These are phyloP conservation scores for Fusarium albidum DNA, from an alignment of 2,329 filamentous ascomycete species.

Conservation along the genomic window DNA sequence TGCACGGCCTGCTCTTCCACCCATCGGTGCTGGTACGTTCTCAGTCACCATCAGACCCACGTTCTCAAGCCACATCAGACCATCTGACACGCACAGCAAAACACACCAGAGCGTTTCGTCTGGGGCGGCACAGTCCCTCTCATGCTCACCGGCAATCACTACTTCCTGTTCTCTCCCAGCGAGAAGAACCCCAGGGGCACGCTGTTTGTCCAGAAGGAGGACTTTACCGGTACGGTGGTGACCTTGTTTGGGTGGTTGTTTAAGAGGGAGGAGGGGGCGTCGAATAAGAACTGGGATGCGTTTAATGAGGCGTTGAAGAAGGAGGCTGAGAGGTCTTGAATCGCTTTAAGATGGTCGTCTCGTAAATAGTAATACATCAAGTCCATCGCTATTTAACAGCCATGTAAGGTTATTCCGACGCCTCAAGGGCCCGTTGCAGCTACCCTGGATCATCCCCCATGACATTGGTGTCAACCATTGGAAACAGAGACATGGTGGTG, in stretches of 20 bases:
- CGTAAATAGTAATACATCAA: too few relatives aligned
- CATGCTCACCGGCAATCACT: constrained; percentile 8
- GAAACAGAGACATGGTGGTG: constrained; percentile 38
- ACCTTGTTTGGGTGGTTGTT: constrained; percentile 11
- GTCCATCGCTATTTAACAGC: too few relatives aligned
- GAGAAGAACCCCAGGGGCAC: constrained; percentile 20
- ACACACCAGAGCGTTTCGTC: constrained; percentile 9
- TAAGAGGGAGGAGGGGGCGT: constrained; percentile 13
- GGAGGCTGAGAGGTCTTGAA: constrained; percentile 24
- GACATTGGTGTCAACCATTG: constrained; percentile 36
- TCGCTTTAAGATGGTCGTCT: too few relatives aligned
- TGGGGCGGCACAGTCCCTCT: constrained; percentile 21
- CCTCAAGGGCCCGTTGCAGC: too few relatives aligned
- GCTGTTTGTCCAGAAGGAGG: constrained; percentile 23
- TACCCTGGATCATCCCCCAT: too few relatives aligned
- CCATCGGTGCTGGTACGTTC: constrained; percentile 16
- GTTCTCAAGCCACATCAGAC: too few relatives aligned
- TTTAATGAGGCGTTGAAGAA: constrained; percentile 23
- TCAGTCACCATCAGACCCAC: too few relatives aligned
- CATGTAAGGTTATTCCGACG: too few relatives aligned
- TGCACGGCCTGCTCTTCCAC: constrained; percentile 20
- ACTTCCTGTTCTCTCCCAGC: constrained; percentile 25
- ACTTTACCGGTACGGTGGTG: constrained; percentile 9
- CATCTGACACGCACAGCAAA: constrained; percentile 7
- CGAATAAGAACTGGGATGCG: constrained; percentile 13